Evolutionary conservation across 345 rosid species (phyloP), one percentile per base, ranked within the genome.

Genomic region (Aquilaria yunnanensis): DNA sequence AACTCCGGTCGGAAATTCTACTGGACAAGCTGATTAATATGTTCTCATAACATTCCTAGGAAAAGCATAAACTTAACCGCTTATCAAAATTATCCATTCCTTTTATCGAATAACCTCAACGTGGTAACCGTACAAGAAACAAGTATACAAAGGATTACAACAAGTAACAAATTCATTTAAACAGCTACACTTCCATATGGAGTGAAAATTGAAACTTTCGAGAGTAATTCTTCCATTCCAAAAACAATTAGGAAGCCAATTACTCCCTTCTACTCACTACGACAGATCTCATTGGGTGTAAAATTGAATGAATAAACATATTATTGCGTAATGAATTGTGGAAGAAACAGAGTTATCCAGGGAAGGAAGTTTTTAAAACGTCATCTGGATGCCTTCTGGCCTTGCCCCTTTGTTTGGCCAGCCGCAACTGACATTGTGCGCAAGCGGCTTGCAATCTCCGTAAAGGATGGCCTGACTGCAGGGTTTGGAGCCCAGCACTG

Each of bases 401-500:
- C 74, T 10, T 78, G 86, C 56, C 75, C 78, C 75, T 79, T 83
- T 63, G 75, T 61, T 68, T 74, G 85, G 69, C 69, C 70, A 3
- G 89, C 88, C 1, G 86, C 86, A 5, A 81, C 58, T 13, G 90
- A 82, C 92, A 88, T 76, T 32, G 77, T 75, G 37, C 96, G 83
- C 70, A 88, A 67, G 14, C 77, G 79, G 58, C 83, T 66, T 10
- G 92, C 86, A 56, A 88, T 76, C 70, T 86, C 92, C 2, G 96
- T 82, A 75, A 88, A 88, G 45, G 85, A 74, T 49, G 92, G 96
- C 75, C 96, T 75, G 34, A 67, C 79, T 54, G 68, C 68, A 54
- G 96, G 92, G 67, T 84, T 81, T 23, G 96, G 96, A 3, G 96
- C 83, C 92, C 96, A 88, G 56, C 92, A 88, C 67, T 82, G 77